Base-by-base conservation (phyloP, 169 alveolate genomes). In the Amoebophrya sp. region DNA sequence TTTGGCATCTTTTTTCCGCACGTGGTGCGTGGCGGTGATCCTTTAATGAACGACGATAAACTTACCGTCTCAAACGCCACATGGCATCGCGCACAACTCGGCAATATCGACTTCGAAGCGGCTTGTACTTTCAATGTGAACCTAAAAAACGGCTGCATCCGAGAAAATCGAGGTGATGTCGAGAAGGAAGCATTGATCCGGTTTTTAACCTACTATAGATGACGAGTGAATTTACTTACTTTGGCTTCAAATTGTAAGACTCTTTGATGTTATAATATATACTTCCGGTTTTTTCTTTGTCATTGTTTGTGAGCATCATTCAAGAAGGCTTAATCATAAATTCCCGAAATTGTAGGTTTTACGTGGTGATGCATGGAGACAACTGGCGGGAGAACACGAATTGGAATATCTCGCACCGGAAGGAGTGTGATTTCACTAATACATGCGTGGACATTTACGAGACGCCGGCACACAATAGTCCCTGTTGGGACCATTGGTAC, bases 401-500 rank as follows among this genome's bases (percentile, higher is more conserved):
- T 36, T 65, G 83, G 83, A 18, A 65, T 0, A 26, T 65, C 36
- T 65, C n/a, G 83, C 33, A 65, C 83, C 18, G 33, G 83, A 26
- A 65, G 83, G 83, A 65, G 83, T 65, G 83, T 36, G 83, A 65
- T 36, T 65, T 65, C 83, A 65, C 83, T 36, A 65, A 65, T 26
- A 65, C 83, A 29, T 65, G 83, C 33, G 83, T 65, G 83, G 83
- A 65, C 83, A 65, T 65, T 36, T 65, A 65, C 83, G 12, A 65
- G 36, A 65, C 83, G 83, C 10, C 18, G 18, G 38, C 83, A 10
- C 3, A 26, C 10, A 65, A 65, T 26, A 26, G 38, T 0, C 83
- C 83, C 33, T 65, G 83, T 26, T 65, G 83, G 83, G 83, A 65
- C 83, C 83, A 65, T 6, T 65, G 83, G 83, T 65, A 65, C 83